Base-by-base conservation (phyloP, 331 rosid species). In the Dryas integrifolia region DNA sequence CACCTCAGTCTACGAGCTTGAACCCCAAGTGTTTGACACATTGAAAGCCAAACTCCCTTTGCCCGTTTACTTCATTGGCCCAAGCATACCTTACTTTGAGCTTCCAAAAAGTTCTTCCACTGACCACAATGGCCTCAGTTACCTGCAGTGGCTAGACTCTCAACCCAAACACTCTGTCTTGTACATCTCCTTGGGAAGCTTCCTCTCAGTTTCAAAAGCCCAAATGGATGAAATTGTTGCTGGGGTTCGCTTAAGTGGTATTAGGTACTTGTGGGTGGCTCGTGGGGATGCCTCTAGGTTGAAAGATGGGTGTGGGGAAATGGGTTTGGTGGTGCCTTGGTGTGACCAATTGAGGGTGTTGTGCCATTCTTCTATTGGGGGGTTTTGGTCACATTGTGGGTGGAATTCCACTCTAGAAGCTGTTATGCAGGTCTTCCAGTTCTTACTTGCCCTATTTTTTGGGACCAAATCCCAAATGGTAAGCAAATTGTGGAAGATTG, bases 321-420 rank as follows among this genome's bases (percentile, higher is more conserved):
- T n/a, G 39, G 92, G 88, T 49, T 51, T 81, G 44, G 81, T 77
- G 5, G 80, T 85, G 66, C 64, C 82, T 4, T 81, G 88, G 92
- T 85, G 90, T 83, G 85, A 81, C n/a, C 87, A 88, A 57, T 43
- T 88, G 81, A 80, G 77, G 79, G 88, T 83, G 49, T 26, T 88
- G 72, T 83, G 83, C 8, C 90, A 88, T 67, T 53, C 76, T 51
- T 81, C 84, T 9, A 8, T 81, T 0, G 90, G 85, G 5, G 88
- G 87, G 1, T 85, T 88, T 66, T 78, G 77, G 86, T 74, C 86
- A 4, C 85, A 85, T 4, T 79, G 89, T 56, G 88, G 92, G 48
- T 85, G 90, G 86, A 83, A 80, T 73, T 85, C 92, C 0, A 69
- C 72, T 58, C 41, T 72, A 13, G 92, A 85, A 72, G 85, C 81